A percentile compares a stretch with the other conserved stretches of the same genome.
Evolutionary conservation across 2,329 filamentous ascomycete genomes (phyloP).

Genomic region (Geosmithia putterillii): DNA sequence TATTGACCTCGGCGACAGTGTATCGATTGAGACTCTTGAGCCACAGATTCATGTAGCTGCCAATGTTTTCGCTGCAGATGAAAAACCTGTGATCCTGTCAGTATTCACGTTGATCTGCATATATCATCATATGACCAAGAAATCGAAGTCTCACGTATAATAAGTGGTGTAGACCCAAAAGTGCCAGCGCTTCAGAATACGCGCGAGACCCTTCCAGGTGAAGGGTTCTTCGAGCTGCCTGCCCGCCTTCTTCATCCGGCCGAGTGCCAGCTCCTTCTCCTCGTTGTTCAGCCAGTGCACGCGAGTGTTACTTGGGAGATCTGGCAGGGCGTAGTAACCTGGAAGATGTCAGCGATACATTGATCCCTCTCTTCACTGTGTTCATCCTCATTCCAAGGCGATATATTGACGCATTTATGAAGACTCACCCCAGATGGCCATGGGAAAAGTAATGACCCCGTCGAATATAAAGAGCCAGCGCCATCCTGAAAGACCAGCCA

Average conservation of each 20-base stretch:
- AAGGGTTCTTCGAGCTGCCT: neutral
- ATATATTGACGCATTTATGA: no score
- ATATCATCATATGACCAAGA: neutral
- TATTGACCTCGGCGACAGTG: neutral
- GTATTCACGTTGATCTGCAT: no score
- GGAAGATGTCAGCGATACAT: neutral
- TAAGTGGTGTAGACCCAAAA: conserved; percentile 1
- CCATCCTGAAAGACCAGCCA: neutral
- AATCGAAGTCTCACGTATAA: neutral
- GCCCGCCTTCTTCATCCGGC: neutral
- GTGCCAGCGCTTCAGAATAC: neutral
- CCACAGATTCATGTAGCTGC: conserved; percentile 1
- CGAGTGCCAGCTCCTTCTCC: neutral
- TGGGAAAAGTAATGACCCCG: neutral
- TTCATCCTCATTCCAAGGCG: neutral
- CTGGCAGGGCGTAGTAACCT: neutral
- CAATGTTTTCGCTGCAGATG: conserved; percentile 1
- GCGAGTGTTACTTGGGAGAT: neutral
- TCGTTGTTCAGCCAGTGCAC: neutral
- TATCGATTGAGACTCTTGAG: neutral
- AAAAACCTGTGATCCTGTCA: neutral
- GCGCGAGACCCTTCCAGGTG: neutral
- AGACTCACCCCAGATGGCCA: neutral
- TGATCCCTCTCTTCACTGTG: neutral
- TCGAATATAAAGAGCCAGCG: conserved; percentile 1